Conservation (phyloP, 208 protist genomes). For the Crithidia bombi region DNA sequence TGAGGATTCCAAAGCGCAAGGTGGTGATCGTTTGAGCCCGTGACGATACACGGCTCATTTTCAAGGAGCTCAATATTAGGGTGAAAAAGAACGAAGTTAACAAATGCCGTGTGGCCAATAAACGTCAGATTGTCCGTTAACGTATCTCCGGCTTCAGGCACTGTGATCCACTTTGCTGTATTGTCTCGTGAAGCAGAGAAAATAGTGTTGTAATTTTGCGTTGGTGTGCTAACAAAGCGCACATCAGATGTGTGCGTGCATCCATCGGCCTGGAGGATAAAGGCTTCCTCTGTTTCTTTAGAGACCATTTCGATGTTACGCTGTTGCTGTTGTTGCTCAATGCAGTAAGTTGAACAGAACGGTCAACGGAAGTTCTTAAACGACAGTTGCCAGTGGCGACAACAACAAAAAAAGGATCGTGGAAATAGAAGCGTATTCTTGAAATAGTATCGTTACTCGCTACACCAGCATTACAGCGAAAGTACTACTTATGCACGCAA, state of each 20-base stretch:
- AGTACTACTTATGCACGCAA: too few species aligned
- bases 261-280: constrained; percentile 66
- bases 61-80: constrained; percentile 41
- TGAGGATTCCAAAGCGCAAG: constrained; percentile 64
- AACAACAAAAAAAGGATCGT: not conserved
- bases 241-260: constrained; percentile 60
- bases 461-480: not conserved
- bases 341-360: not conserved
- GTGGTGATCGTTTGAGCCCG: constrained; percentile 79
- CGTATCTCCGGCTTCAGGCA: constrained; percentile 22
- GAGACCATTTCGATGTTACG: not conserved
- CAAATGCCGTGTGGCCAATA: constrained; percentile 76
- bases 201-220: constrained; percentile 13
- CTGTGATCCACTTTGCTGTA: constrained; percentile 42
- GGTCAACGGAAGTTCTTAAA: not conserved
- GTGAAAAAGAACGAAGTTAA: constrained; percentile 80
- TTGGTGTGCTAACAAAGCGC: constrained; percentile 44
- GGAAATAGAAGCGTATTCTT: not conserved
- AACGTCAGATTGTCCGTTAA: constrained; percentile 35
- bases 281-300: constrained; percentile 20
- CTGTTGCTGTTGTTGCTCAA: not conserved
- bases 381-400: too few species aligned
- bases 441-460: not conserved
- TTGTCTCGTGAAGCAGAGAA: constrained; percentile 67
- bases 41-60: constrained; percentile 56